Evolutionary conservation across 2,329 filamentous ascomycete genomes (phyloP).

Genomic region (Colletotrichum lini): DNA sequence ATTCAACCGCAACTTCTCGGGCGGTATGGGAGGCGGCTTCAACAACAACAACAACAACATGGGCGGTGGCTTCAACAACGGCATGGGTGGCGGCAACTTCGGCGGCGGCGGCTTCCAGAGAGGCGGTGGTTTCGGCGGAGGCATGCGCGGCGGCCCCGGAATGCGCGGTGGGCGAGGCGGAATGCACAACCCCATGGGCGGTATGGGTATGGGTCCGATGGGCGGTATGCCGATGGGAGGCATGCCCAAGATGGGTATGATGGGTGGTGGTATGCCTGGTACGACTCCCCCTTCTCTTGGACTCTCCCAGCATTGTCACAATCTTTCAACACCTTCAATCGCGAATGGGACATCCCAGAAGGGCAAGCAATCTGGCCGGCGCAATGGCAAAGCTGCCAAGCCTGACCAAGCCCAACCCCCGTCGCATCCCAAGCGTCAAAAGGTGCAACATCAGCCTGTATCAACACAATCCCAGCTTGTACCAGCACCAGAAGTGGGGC

Average conservation of each 20-base stretch:
- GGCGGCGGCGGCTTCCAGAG: conserved; percentile 64
- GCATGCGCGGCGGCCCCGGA: conserved; percentile 64
- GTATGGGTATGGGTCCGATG: conserved; percentile 59
- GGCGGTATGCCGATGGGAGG: conserved; percentile 70
- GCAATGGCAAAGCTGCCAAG: conserved; percentile 17
- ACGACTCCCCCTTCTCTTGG: conserved; percentile 46
- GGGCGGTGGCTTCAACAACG: conserved; percentile 65
- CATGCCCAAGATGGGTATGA: conserved; percentile 64
- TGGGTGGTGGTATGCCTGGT: conserved; percentile 71
- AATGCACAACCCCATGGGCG: conserved; percentile 67
- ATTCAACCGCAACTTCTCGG: conserved; percentile 55
- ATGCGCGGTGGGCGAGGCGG: conserved; percentile 53
- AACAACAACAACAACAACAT: conserved; percentile 60
- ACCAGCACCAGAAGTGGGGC: conserved; percentile 4
- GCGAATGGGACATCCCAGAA: not conserved
- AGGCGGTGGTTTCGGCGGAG: conserved; percentile 61
- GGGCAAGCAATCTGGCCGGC: conserved; percentile 1
- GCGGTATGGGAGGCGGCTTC: conserved; percentile 60
- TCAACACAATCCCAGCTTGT: not conserved
- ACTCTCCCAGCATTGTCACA: conserved; percentile 2
- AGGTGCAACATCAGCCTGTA: conserved; percentile 1
- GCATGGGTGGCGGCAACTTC: conserved; percentile 66
- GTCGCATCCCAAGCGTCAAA: conserved; percentile 7
- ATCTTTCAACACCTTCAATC: conserved; percentile 2
- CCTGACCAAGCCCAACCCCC: not conserved